phyloP scores from a whole-genome alignment of 441 rosid species.

The Flueggea neowawraea region DNA sequence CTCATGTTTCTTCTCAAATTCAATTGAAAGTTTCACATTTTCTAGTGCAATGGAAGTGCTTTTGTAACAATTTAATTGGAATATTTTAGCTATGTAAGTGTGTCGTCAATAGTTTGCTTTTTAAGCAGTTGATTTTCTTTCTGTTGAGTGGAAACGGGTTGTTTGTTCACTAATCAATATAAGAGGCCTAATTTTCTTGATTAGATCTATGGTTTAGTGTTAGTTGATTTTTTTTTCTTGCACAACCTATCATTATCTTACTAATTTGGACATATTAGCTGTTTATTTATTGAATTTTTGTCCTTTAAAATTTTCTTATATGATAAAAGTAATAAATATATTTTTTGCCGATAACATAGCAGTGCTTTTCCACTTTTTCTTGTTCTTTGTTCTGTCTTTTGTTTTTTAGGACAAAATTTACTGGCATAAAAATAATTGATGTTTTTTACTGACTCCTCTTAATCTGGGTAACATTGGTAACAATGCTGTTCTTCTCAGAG shows the following conservation, averaged over 20 bases:
- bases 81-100: no score
- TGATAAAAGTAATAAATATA: background rate
- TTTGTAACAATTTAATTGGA: no score
- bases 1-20: no score
- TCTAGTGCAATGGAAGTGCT: no score
- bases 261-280: no score
- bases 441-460: slow-evolving; percentile 10
- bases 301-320: no score
- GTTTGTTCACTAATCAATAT: slow-evolving; percentile 1
- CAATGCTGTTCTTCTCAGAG: slow-evolving; percentile 9
- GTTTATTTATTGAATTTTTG: no score
- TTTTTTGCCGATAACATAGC: background rate
- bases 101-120: no score
- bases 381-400: slow-evolving; percentile 16
- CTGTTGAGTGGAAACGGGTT: background rate
- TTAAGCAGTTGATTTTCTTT: background rate
- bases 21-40: no score
- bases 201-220: slow-evolving; percentile 36
- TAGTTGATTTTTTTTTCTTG: background rate
- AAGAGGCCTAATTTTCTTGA: slow-evolving; percentile 6
- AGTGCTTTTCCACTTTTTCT: background rate
- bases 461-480: slow-evolving; percentile 17
- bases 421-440: slow-evolving; percentile 10
- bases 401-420: slow-evolving; percentile 5
- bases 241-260: no score